phyloP scores from a whole-genome alignment of 1,284 basidiomycete genomes.

The Sporisorium scitamineum region DNA sequence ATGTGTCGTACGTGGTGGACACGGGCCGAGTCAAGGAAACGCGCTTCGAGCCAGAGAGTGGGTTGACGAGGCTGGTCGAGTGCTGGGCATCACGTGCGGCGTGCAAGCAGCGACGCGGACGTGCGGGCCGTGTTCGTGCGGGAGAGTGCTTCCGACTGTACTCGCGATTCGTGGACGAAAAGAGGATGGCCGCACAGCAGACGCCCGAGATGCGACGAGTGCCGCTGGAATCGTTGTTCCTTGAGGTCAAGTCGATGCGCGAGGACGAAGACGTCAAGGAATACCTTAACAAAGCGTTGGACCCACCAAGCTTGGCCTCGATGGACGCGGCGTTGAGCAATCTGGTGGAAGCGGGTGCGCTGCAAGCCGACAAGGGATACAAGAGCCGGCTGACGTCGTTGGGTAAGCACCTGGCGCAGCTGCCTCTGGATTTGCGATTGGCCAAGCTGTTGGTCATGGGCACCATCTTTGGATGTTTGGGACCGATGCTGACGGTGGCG shows the following conservation, averaged over 20 bases:
- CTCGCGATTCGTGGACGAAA: conserved; percentile 78
- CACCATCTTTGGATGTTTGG: conserved; percentile 64
- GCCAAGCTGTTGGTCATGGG: conserved; percentile 77
- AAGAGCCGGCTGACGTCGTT: conserved; percentile 79
- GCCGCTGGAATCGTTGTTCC: conserved; percentile 83
- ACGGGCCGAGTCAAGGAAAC: conserved; percentile 92
- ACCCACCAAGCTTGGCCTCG: conserved; percentile 82
- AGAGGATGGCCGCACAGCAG: conserved; percentile 78
- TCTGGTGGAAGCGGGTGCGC: conserved; percentile 82
- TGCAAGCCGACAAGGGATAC: conserved; percentile 74
- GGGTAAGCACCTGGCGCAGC: conserved; percentile 81
- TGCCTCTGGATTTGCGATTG: conserved; percentile 89
- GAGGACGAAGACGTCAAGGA: conserved; percentile 82
- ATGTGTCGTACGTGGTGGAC: conserved; percentile 72
- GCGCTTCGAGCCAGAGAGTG: conserved; percentile 81
- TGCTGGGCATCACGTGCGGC: conserved; percentile 84
- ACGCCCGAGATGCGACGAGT: conserved; percentile 88
- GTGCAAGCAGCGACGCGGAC: conserved; percentile 84
- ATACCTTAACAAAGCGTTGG: conserved; percentile 81
- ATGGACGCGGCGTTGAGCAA: conserved; percentile 83
- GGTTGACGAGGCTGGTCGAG: conserved; percentile 82
- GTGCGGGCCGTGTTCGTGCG: conserved; percentile 82
- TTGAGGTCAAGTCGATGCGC: conserved; percentile 85
- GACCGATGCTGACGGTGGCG: conserved; percentile 71
- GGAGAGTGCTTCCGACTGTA: conserved; percentile 75